phyloP scores from a whole-genome alignment of 208 protist species.

The Histomonas meleagridis region DNA sequence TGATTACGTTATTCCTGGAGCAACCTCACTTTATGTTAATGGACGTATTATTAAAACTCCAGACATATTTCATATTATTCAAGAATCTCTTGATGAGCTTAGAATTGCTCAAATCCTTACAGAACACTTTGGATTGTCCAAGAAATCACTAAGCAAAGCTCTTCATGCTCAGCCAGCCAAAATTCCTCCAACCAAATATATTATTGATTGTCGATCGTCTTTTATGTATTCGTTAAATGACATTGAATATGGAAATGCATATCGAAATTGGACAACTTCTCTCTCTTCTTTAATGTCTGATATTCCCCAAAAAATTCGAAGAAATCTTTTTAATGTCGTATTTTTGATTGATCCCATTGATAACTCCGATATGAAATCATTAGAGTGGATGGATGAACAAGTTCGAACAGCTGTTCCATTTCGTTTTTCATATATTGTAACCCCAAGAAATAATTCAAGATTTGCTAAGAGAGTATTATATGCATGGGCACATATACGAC shows the following conservation, averaged over 20 bases:
- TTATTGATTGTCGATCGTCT: background rate
- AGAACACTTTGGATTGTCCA: background rate
- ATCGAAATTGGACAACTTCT: constrained; percentile 2
- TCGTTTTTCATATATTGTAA: background rate
- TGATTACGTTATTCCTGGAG: background rate
- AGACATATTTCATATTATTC: background rate
- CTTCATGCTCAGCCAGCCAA: background rate
- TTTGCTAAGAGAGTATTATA: background rate
- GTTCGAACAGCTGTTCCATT: background rate
- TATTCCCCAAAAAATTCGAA: background rate
- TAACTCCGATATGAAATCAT: background rate
- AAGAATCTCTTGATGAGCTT: constrained; percentile 30
- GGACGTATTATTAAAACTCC: background rate
- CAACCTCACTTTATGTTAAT: background rate
- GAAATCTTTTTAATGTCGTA: background rate
- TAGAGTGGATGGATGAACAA: background rate
- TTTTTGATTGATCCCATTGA: background rate
- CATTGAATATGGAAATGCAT: background rate
- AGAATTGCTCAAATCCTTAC: background rate
- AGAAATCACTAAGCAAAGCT: background rate
- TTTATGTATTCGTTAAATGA: background rate
- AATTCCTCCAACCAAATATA: background rate
- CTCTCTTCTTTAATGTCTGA: background rate
- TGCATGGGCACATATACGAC: background rate
- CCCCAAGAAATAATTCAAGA: background rate